Percentiles rank a stretch among this genome's conserved stretches.
Evolutionary conservation across 2,329 filamentous ascomycete species (phyloP).

Genomic region (Stagonosporopsis cucurbitacearum): DNA sequence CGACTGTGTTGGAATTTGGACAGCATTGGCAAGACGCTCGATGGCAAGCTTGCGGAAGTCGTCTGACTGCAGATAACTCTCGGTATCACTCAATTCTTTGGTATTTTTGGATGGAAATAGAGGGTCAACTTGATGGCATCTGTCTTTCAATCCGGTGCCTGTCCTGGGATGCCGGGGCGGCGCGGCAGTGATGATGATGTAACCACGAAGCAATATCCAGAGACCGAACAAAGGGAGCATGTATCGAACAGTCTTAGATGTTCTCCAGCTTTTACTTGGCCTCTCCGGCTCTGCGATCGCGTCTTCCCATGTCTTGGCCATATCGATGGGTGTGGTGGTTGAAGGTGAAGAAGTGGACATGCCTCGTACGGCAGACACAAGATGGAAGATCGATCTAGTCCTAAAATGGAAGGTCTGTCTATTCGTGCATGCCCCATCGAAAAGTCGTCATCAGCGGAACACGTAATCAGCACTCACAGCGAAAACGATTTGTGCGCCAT

Average conservation of each 20-base stretch:
- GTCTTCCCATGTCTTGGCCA: conserved; percentile 26
- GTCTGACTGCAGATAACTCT: conserved; percentile 36
- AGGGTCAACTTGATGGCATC: conserved; percentile 40
- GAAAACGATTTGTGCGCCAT: background rate
- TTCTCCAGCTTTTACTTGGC: conserved; percentile 4
- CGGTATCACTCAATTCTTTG: conserved; percentile 37
- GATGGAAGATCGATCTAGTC: background rate
- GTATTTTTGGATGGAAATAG: conserved; percentile 32
- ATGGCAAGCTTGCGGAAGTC: conserved; percentile 42
- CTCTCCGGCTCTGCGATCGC: conserved; percentile 5
- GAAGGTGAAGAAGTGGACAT: conserved; percentile 5
- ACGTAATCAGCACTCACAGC: background rate
- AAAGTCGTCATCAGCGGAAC: conserved; percentile 8
- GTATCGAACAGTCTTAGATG: conserved; percentile 9
- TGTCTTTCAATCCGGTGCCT: conserved; percentile 10
- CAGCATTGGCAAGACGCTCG: conserved; percentile 52
- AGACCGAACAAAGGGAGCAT: conserved; percentile 15
- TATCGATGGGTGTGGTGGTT: conserved; percentile 16
- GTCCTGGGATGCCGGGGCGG: conserved; percentile 19
- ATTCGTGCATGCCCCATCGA: conserved; percentile 6
- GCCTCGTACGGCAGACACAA: conserved; percentile 11
- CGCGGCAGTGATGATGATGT: conserved; percentile 17
- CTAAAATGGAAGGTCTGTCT: conserved; percentile 28
- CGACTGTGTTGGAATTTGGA: conserved; percentile 62
- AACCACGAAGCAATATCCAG: conserved; percentile 22